Conservation (phyloP, 306 rosid genomes). For the Rubus parviflorus region DNA sequence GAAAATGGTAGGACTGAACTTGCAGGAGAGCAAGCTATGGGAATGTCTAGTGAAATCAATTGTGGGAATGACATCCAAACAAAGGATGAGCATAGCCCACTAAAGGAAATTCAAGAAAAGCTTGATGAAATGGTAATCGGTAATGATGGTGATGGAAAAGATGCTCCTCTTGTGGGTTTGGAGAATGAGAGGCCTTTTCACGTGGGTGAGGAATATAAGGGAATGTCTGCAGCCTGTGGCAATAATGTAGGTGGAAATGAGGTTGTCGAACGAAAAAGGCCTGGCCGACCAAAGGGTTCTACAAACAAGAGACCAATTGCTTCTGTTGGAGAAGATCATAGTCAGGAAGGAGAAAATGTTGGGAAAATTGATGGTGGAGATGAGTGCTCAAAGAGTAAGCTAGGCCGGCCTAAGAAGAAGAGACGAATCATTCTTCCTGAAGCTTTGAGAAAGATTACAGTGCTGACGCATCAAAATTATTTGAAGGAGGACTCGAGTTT, state of each 20-base stretch:
- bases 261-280: slow-evolving; percentile 7
- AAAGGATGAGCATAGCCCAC: background rate
- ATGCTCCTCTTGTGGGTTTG: slow-evolving; percentile 6
- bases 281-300: slow-evolving; percentile 10
- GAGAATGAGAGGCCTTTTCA: slow-evolving; percentile 26
- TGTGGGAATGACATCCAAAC: background rate
- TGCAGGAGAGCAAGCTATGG: background rate
- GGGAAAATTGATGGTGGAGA: background rate
- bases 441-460: slow-evolving; percentile 29
- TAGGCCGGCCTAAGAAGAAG: slow-evolving; percentile 19
- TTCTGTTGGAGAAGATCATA: slow-evolving; percentile 11
- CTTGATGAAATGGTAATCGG: background rate
- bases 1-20: background rate
- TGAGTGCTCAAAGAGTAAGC: slow-evolving; percentile 8
- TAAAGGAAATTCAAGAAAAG: background rate
- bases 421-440: slow-evolving; percentile 17
- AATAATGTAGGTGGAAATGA: slow-evolving; percentile 20
- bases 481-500: slow-evolving; percentile 11
- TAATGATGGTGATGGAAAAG: background rate
- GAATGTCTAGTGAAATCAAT: background rate
- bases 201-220: slow-evolving; percentile 23
- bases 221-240: slow-evolving; percentile 15
- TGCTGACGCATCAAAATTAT: slow-evolving; percentile 19
- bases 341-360: slow-evolving; percentile 6
- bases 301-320: slow-evolving; percentile 22